These are phyloP conservation scores for Ambrosiella xylebori DNA, from an alignment of 2,329 filamentous ascomycete genomes.

Conservation along the genomic window DNA sequence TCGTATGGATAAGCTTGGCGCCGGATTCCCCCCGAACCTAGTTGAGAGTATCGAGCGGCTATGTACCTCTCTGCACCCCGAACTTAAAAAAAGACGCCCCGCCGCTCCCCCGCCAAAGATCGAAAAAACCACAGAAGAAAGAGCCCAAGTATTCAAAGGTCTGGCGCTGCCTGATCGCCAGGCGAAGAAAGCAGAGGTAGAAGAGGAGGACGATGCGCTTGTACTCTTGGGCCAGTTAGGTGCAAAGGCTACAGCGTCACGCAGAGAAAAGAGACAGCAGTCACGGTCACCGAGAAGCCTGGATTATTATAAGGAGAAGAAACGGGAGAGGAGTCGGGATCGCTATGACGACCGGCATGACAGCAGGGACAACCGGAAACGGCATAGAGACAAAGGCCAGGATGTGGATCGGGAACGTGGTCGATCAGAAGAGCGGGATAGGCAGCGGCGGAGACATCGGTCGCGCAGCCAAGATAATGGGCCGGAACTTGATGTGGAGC, in stretches of 20 bases:
- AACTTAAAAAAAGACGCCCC: constrained; percentile 30
- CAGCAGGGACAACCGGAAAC: constrained; percentile 27
- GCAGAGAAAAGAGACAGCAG: constrained; percentile 26
- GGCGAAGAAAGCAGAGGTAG: constrained; percentile 19
- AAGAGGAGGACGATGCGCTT: constrained; percentile 81
- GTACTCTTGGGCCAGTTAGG: constrained; percentile 67
- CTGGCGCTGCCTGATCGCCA: constrained; percentile 65
- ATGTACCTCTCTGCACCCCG: constrained; percentile 78
- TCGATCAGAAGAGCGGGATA: constrained; percentile 15
- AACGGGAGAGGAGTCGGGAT: constrained; percentile 20
- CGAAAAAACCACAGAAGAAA: constrained; percentile 36
- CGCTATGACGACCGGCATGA: constrained; percentile 29
- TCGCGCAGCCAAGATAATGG: constrained; percentile 22
- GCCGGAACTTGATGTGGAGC: constrained; percentile 57
- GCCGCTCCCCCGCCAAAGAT: constrained; percentile 1
- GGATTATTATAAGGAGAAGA: constrained; percentile 17
- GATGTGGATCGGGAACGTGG: constrained; percentile 20
- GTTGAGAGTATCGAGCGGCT: constrained; percentile 84
- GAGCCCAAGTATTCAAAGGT: constrained; percentile 78
- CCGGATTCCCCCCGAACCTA: constrained; percentile 68
- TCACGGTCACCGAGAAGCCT: constrained; percentile 28
- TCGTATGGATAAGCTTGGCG: constrained; percentile 57
- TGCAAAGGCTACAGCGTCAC: constrained; percentile 33
- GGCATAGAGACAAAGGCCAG: constrained; percentile 25
- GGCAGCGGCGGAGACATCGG: constrained; percentile 19